Evolutionary conservation across 1,139 yeast species (phyloP).

Genomic region (Trichomonascaceae sp.): DNA sequence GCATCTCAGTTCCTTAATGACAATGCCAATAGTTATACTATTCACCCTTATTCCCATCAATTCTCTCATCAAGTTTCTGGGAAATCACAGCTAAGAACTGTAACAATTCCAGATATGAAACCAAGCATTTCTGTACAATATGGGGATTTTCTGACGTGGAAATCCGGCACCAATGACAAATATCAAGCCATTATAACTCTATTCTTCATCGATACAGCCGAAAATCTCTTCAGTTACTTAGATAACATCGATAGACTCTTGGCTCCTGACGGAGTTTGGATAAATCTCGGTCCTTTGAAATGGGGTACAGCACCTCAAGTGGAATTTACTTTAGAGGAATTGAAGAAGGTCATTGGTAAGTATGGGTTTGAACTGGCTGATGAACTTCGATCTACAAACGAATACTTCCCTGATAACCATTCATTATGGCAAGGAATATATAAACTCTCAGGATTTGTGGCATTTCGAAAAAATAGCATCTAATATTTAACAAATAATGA

Average conservation of each 20-base stretch:
- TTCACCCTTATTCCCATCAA: slow-evolving; percentile 62
- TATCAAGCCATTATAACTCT: slow-evolving; percentile 51
- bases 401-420: slow-evolving; percentile 28
- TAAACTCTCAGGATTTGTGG: slow-evolving; percentile 27
- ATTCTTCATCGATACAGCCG: slow-evolving; percentile 84
- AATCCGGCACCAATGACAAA: slow-evolving; percentile 17
- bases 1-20: slow-evolving; percentile 48
- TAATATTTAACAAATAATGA: background rate
- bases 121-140: slow-evolving; percentile 44
- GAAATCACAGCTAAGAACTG: slow-evolving; percentile 47
- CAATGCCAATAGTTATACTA: slow-evolving; percentile 25
- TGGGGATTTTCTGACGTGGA: slow-evolving; percentile 53
- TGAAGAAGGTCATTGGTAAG: slow-evolving; percentile 42
- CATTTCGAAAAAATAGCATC: slow-evolving; percentile 7
- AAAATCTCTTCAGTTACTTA: slow-evolving; percentile 65
- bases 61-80: slow-evolving; percentile 57
- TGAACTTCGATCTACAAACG: slow-evolving; percentile 27
- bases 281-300: slow-evolving; percentile 80
- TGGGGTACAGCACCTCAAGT: slow-evolving; percentile 83
- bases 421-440: slow-evolving; percentile 28
- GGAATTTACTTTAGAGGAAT: slow-evolving; percentile 63
- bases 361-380: slow-evolving; percentile 63
- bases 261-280: slow-evolving; percentile 59
- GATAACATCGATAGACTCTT: slow-evolving; percentile 49
- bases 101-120: slow-evolving; percentile 38